Evolutionary conservation across 768 basidiomycete species (phyloP), one percentile per base, ranked within the genome.

Genomic region (Lactarius evosmus): DNA sequence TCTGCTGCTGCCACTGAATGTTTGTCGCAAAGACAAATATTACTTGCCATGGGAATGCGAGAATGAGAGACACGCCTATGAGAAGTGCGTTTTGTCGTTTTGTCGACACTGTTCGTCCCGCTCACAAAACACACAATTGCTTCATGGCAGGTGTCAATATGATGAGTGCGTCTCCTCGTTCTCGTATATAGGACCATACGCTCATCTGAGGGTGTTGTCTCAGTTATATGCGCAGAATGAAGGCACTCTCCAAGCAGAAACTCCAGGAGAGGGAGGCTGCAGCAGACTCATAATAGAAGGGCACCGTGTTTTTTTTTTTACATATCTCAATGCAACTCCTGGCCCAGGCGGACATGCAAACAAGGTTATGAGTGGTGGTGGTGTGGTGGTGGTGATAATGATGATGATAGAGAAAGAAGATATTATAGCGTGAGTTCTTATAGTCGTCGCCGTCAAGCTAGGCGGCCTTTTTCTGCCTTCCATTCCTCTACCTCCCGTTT

Each of bases 11-110:
- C 94, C 94, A 25, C 78, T 97, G 63, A 96, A 97, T 72, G 77
- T 86, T 66, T 97, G 94, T 75, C 85, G 94, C 69, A 86, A 83
- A 74, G 80, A 91, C 71, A 84, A 84, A 56, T 77, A 76, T 57
- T 97, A 93, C 74, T 75, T 91, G 70, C 88, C 91, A n/a, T 97
- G 94, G 94, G 87, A 95, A 68, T 96, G 94, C 74, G 90, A 93
- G 74, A 86, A 94, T 68, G 89, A 96, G 78, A 80, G 88, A 66
- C 89, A 93, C 73, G 79, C 80, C 36, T 91, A 96, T 72, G 93
- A 96, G 79, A 86, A 91, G 92, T 90, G 72, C 70, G 86, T 80
- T 27, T 11, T 14, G 14, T 27, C 27, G 22, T 34, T 50, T 22
- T 14, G 3, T 25, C 8, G 27, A 11, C 34, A 16, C n/a, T 51